phyloP scores from a whole-genome alignment of 2,329 filamentous ascomycete species.

The Epichloe sp. region DNA sequence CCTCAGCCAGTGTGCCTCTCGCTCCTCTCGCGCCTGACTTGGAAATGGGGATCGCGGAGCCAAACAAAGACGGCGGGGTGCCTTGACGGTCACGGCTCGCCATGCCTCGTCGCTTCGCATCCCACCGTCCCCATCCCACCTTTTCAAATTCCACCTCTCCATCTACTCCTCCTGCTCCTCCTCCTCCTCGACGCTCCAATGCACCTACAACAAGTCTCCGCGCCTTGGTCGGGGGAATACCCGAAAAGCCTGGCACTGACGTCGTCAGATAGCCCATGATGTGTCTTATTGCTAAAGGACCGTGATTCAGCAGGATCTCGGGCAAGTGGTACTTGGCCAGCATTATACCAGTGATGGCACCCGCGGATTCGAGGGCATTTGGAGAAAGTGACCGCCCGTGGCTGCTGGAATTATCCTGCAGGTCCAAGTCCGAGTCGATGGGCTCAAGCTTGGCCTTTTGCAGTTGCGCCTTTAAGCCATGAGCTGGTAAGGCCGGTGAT shows the following conservation, averaged over 20 bases:
- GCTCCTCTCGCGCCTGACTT: constrained; percentile 29
- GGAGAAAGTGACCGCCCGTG: constrained; percentile 30
- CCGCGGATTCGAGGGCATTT: constrained; percentile 52
- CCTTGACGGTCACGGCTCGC: constrained; percentile 32
- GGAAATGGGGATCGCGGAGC: constrained; percentile 44
- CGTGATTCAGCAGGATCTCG: constrained; percentile 77
- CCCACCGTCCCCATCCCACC: constrained; percentile 95
- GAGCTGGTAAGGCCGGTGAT: constrained; percentile 73
- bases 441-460: constrained; percentile 45
- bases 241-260: constrained; percentile 82
- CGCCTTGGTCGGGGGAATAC: constrained; percentile 84
- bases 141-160: constrained; percentile 81
- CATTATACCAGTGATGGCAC: constrained; percentile 72
- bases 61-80: constrained; percentile 28
- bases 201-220: constrained; percentile 85
- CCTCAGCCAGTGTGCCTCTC: constrained; percentile 49
- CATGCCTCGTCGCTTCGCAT: constrained; percentile 63
- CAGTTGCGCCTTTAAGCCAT: constrained; percentile 60
- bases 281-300: constrained; percentile 84
- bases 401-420: constrained; percentile 45
- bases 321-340: constrained; percentile 84
- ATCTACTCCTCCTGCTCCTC: constrained; percentile 47
- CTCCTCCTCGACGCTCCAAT: constrained; percentile 63
- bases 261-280: constrained; percentile 92
- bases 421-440: constrained; percentile 78